phyloP scores from a whole-genome alignment of 495 filamentous ascomycete species.

The Penicillium riverlandense region DNA sequence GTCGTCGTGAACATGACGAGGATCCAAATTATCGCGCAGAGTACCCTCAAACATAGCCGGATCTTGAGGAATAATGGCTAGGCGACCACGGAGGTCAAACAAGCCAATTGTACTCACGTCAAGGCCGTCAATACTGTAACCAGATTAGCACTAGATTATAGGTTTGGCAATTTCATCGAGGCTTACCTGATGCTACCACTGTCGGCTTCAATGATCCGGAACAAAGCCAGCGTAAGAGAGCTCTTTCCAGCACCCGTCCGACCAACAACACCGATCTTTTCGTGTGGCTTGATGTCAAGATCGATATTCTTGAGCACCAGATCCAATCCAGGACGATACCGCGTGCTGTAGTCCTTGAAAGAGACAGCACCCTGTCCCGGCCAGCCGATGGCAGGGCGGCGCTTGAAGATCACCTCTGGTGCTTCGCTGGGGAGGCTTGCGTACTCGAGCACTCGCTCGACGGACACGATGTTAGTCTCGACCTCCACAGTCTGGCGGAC shows the following conservation, averaged over 20 bases:
- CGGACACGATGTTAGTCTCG: conserved; percentile 98
- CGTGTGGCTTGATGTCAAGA: conserved; percentile 84
- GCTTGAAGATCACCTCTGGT: conserved; percentile 84
- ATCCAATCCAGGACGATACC: conserved; percentile 84
- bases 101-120: conserved; percentile 89
- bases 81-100: conserved; percentile 76
- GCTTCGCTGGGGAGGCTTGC: conserved; percentile 90
- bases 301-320: conserved; percentile 89
- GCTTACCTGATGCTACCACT: conserved; percentile 63
- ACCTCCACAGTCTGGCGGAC: conserved; percentile 98
- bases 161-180: neutral
- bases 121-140: conserved; percentile 65
- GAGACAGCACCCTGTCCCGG: conserved; percentile 83
- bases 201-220: conserved; percentile 88
- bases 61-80: conserved; percentile 98
- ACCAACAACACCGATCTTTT: conserved; percentile 97
- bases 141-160: conserved; percentile 10
- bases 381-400: conserved; percentile 85
- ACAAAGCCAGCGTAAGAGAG: conserved; percentile 86
- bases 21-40: conserved; percentile 92
- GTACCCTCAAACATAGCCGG: conserved; percentile 96
- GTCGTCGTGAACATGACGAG: conserved; percentile 90
- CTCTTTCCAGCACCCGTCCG: conserved; percentile 96
- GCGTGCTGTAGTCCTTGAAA: conserved; percentile 88
- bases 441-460: conserved; percentile 97